Percentiles rank a stretch among this genome's conserved stretches.
These are phyloP conservation scores for Syncephalastrum monosporum DNA, from an alignment of 371 early-diverging fungal species.

Conservation along the genomic window DNA sequence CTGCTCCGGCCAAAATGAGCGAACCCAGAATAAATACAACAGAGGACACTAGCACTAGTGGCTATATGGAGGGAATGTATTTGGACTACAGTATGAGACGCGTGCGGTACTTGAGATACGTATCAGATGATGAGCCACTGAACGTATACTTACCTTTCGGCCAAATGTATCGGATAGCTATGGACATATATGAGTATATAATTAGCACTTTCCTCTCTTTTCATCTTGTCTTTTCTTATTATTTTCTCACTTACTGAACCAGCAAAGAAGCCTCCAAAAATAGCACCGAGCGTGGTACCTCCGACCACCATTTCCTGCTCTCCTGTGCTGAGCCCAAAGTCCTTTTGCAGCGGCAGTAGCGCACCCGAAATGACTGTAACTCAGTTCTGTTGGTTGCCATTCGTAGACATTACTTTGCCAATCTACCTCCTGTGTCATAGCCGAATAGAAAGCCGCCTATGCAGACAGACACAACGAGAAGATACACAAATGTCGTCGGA, in stretches of 20 bases:
- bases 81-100: background rate
- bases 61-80: slow-evolving; percentile 37
- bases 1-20: slow-evolving; percentile 58
- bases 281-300: slow-evolving; percentile 60
- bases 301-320: slow-evolving; percentile 19
- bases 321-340: slow-evolving; percentile 9
- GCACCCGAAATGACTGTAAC: slow-evolving; percentile 23
- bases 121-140: background rate
- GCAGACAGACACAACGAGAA: too few relatives aligned
- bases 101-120: background rate
- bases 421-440: too few relatives aligned
- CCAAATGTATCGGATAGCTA: slow-evolving; percentile 37
- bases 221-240: too few relatives aligned
- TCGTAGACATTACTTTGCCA: too few relatives aligned
- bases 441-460: too few relatives aligned
- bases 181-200: background rate
- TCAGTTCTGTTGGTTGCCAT: too few relatives aligned
- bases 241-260: slow-evolving; percentile 35
- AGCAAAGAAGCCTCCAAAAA: slow-evolving; percentile 60
- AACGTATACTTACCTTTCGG: slow-evolving; percentile 26
- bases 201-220: too few relatives aligned
- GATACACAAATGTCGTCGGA: too few relatives aligned
- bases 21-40: slow-evolving; percentile 70
- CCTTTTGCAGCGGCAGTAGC: slow-evolving; percentile 13
- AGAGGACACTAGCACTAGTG: slow-evolving; percentile 56